These are phyloP conservation scores for Aspergillus sojae DNA, from an alignment of 2,329 filamentous ascomycete genomes.

Conservation along the genomic window DNA sequence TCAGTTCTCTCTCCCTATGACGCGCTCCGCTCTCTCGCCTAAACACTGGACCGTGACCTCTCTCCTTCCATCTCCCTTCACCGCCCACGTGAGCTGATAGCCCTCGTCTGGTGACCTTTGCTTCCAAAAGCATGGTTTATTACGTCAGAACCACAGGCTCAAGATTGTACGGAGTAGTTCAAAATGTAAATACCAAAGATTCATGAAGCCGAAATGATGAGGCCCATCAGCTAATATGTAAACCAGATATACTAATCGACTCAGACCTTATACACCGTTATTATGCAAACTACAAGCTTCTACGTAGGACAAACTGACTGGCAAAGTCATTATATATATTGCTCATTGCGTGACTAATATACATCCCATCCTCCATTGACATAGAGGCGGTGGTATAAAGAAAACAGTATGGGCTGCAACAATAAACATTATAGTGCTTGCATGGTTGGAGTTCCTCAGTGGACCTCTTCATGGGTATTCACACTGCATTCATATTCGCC, in stretches of 20 bases:
- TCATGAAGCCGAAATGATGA: neutral
- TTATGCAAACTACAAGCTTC: too few relatives aligned
- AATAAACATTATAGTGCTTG: neutral
- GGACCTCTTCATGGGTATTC: neutral
- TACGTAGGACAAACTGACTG: too few relatives aligned
- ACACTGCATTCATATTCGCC: neutral
- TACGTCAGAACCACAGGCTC: neutral
- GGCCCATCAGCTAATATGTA: fast-evolving
- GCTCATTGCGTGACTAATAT: too few relatives aligned
- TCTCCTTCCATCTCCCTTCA: conserved; percentile 11
- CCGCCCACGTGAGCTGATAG: conserved; percentile 31
- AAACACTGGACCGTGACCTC: neutral
- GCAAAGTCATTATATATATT: neutral
- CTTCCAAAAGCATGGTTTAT: neutral
- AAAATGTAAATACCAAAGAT: too few relatives aligned
- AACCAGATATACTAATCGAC: neutral
- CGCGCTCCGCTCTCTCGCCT: conserved; percentile 1
- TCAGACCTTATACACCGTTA: too few relatives aligned
- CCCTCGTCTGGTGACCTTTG: conserved; percentile 16
- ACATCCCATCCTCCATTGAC: too few relatives aligned
- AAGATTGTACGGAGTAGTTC: too few relatives aligned
- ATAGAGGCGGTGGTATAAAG: too few relatives aligned
- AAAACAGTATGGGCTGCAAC: too few relatives aligned
- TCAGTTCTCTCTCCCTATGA: neutral
- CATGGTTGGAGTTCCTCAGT: too few relatives aligned